phyloP scores from a whole-genome alignment of 176 grass and related monocot genomes.

The Triticum dicoccoides region DNA sequence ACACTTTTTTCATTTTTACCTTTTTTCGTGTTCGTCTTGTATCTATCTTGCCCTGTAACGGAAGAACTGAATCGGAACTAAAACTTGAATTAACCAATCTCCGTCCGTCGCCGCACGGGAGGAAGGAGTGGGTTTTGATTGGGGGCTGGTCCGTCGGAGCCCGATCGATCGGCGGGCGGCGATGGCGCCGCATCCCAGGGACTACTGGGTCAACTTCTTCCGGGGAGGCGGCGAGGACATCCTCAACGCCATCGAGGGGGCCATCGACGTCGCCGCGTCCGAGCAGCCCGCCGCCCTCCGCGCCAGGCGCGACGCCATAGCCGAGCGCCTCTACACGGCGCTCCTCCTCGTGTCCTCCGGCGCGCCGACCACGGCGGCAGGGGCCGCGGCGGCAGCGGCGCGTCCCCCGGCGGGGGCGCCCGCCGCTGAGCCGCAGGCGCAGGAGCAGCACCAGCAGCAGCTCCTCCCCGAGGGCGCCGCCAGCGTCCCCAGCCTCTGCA shows the following conservation, averaged over 20 bases:
- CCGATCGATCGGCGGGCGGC: constrained; percentile 11
- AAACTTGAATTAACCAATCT: constrained; percentile 45
- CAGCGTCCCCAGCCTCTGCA: constrained; percentile 70
- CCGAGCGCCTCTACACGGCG: constrained; percentile 55
- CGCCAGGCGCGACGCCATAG: constrained; percentile 55
- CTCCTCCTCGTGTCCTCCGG: constrained; percentile 19
- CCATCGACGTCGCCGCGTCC: constrained; percentile 55
- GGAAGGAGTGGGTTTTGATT: not conserved
- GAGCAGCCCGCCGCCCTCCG: constrained; percentile 55
- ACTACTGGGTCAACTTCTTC: constrained; percentile 67
- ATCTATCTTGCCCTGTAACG: not conserved
- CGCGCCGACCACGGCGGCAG: not conserved
- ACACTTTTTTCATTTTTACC: not conserved
- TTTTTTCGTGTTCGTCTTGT: not conserved
- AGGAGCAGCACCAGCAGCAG: constrained; percentile 2
- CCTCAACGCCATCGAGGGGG: constrained; percentile 63
- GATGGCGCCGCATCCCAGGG: constrained; percentile 51
- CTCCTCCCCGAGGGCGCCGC: constrained; percentile 48
- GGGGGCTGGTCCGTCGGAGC: not conserved
- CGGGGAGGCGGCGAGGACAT: constrained; percentile 45
- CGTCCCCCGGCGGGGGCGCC: not conserved
- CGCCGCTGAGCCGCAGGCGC: constrained; percentile 11
- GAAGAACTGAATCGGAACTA: constrained; percentile 29
- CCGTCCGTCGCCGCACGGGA: not conserved
- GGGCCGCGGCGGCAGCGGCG: not conserved